Conservation (phyloP, 2,329 filamentous ascomycete genomes). For the Samsoniella hepiali region DNA sequence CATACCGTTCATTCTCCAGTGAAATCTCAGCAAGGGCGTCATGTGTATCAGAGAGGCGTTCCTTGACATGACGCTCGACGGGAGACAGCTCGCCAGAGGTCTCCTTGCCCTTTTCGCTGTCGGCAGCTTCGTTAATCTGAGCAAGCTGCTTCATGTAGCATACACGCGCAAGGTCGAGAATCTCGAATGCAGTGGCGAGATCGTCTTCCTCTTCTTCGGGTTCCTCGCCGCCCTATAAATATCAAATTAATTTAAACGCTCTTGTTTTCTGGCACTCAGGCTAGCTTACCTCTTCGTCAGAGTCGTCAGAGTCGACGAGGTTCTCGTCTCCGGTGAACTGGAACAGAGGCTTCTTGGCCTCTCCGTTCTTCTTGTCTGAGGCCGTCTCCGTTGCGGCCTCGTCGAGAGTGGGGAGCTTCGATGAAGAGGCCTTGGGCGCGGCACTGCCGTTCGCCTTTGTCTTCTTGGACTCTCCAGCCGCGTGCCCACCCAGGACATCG, state of each 20-base stretch:
- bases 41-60: constrained; percentile 87
- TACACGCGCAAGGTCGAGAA: constrained; percentile 75
- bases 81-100: constrained; percentile 39
- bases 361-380: constrained; percentile 37
- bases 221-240: constrained; percentile 41
- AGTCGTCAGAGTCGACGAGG: constrained; percentile 78
- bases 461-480: constrained; percentile 50
- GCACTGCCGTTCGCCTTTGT: constrained; percentile 39
- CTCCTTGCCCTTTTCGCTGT: constrained; percentile 43
- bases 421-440: constrained; percentile 40
- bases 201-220: constrained; percentile 67
- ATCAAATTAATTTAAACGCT: constrained; percentile 31
- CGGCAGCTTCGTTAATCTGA: constrained; percentile 31
- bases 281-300: constrained; percentile 49
- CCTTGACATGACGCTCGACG: constrained; percentile 62
- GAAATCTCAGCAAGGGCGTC: constrained; percentile 94
- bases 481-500: constrained; percentile 84
- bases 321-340: constrained; percentile 94
- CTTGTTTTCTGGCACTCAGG: constrained; percentile 16
- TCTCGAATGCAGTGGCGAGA: constrained; percentile 74
- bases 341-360: constrained; percentile 72
- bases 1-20: constrained; percentile 83
- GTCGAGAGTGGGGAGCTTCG: constrained; percentile 39
- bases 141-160: constrained; percentile 58
- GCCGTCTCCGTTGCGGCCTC: constrained; percentile 41